A percentile compares a stretch with the other conserved stretches of the same genome.
phyloP scores from a whole-genome alignment of 768 basidiomycete genomes.

The Termitomyces sp. region DNA sequence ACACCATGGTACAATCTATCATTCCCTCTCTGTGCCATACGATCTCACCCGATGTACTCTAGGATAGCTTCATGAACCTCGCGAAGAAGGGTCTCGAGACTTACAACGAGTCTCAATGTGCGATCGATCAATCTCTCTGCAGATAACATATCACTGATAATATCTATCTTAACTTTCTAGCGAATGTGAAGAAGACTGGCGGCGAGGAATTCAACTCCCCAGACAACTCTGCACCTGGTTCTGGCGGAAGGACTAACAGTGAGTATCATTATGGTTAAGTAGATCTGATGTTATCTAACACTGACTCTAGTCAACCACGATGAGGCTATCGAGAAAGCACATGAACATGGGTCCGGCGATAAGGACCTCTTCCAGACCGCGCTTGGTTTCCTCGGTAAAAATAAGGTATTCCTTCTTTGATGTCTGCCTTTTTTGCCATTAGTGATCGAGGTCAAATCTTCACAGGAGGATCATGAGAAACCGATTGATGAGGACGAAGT shows the following conservation, averaged over 20 bases:
- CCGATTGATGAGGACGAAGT: constrained; percentile 68
- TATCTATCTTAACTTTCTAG: constrained; percentile 20
- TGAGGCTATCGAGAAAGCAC: constrained; percentile 53
- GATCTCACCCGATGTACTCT: neutral
- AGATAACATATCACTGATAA: constrained; percentile 13
- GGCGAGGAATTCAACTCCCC: constrained; percentile 60
- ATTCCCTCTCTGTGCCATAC: neutral
- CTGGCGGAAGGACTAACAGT: constrained; percentile 23
- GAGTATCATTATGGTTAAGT: constrained; percentile 9
- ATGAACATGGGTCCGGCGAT: constrained; percentile 51
- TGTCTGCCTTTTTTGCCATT: neutral
- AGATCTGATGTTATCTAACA: neutral
- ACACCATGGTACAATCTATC: constrained; percentile 30
- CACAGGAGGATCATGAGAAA: constrained; percentile 44
- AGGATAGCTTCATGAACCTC: constrained; percentile 67
- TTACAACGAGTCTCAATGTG: constrained; percentile 46
- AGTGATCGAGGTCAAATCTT: neutral
- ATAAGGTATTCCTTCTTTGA: constrained; percentile 35
- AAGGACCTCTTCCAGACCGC: constrained; percentile 52
- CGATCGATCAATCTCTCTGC: constrained; percentile 11
- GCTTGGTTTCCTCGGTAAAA: constrained; percentile 42
- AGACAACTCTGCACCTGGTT: constrained; percentile 33
- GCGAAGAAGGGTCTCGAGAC: constrained; percentile 62
- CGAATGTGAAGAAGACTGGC: constrained; percentile 48
- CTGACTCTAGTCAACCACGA: constrained; percentile 51